Percentiles rank a stretch among this genome's conserved stretches.
These are phyloP conservation scores for Sisymbrium irio DNA, from an alignment of 345 rosid genomes.

Conservation along the genomic window DNA sequence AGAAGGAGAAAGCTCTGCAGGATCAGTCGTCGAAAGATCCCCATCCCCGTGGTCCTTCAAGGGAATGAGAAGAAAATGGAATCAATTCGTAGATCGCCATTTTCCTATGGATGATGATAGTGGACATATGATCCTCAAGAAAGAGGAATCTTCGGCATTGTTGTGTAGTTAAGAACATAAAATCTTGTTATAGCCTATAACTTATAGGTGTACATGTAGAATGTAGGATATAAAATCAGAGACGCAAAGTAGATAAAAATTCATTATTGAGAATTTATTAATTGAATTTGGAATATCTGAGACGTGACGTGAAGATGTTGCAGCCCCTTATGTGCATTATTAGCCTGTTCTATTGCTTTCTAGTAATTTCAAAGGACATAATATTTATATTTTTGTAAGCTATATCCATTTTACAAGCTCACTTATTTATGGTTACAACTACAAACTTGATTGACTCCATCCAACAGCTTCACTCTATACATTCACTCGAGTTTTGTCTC, in stretches of 20 bases:
- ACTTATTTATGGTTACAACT: neutral
- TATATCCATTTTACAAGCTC: constrained; percentile 16
- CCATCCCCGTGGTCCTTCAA: constrained; percentile 37
- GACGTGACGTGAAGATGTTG: neutral
- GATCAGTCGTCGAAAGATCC: constrained; percentile 34
- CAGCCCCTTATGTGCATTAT: constrained; percentile 2
- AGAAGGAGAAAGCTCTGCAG: constrained; percentile 56
- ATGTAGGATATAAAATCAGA: constrained; percentile 25
- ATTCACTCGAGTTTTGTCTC: constrained; percentile 18
- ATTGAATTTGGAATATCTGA: neutral
- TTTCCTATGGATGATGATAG: constrained; percentile 51
- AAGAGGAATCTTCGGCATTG: constrained; percentile 16
- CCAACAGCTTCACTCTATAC: neutral
- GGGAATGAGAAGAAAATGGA: constrained; percentile 50
- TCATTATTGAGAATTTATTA: constrained; percentile 15
- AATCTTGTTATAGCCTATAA: neutral
- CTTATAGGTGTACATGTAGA: constrained; percentile 26
- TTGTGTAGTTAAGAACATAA: constrained; percentile 13
- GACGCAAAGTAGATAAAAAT: constrained; percentile 4
- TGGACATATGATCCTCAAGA: constrained; percentile 51
- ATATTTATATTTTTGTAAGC: neutral
- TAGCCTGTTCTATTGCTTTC: constrained; percentile 9
- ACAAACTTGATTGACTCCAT: neutral
- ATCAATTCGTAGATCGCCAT: constrained; percentile 47
- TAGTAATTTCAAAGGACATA: neutral